Evolutionary conservation across 495 filamentous ascomycete species (phyloP), one percentile per base, ranked within the genome.

Genomic region (Podospora australis): DNA sequence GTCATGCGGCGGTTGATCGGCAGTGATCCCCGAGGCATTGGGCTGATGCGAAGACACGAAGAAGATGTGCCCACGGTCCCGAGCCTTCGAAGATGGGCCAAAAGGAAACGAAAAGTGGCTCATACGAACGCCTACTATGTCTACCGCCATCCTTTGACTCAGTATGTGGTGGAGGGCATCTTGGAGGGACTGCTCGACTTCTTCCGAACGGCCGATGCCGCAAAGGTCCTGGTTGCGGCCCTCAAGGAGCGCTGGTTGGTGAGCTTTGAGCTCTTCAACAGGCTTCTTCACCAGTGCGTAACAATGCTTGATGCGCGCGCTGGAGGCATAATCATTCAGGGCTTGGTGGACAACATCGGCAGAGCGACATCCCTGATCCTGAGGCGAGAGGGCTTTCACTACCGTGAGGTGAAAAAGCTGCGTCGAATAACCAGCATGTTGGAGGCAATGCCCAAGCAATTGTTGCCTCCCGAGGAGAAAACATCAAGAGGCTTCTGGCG

Each of bases 151-250:
- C 49, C 26, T 13, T 29, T 69, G 7, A 47, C 46, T 11, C 48
- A 56, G 19, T 39, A 51, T 9, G 52, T 64, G 9, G 56, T 65
- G 30, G 58, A 70, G 34, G 61, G 59, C 14, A 58, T 75, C 4
- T 49, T 73, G 7, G 55, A 65, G 35, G 66, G 65, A 2, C 54
- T 71, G 42, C 39, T 73, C 2, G 57, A 72, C 41, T 69, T 69
- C 30, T 49, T 52, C 34, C 49, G 63, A 22, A 22, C 70, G 2
- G 49, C 52, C 4, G 54, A 66, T 25, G 71, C 69, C 6, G 56
- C 61, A 29, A 61, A 50, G 39, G 49, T 69, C 1, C 56, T 73
- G 29, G 34, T 62, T 22, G 57, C 55, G 8, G 65, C 57, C 23
- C 42, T 74, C 8, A 59, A 57, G n/a, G 49, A 62, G 22, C 44